Evolutionary conservation across 306 rosid genomes (phyloP), one percentile per base, ranked within the genome.

Genomic region (Begonia peltatifolia): DNA sequence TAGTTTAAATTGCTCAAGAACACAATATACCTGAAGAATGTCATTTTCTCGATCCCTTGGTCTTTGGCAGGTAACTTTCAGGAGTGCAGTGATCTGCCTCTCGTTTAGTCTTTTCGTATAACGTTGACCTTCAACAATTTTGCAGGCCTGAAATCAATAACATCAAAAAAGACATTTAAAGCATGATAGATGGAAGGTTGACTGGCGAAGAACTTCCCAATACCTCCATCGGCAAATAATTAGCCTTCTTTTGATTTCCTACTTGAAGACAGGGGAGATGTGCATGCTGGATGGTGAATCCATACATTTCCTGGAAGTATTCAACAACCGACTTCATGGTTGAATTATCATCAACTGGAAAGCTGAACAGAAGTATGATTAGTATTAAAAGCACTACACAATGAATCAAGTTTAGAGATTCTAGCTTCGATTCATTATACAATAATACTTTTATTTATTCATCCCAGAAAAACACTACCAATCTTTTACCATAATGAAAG

Each of bases 231-330:
- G 94, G 94, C 47, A 84, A 44, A 68, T 49, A 49, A 49, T 12
- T 14, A 16, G 53, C 17, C 17, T 49, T 49, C 9, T 14, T 16
- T 12, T n/a, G 17, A 49, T n/a, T 49, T 17, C 53, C 53, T 9
- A 14, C 53, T 49, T 49, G 53, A 67, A 90, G 94, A 62, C 99
- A 90, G 63, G 95, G 99, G 72, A 90, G 95, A 68, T 90, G 99
- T n/a, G 78, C 72, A 14, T 80, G 81, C 63, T 90, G 82, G 70
- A 90, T 90, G 56, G 86, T 80, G 77, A 86, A 90, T 56, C 92
- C 99, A 62, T 90, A 90, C 95, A 86, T 83, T 76, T 90, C 99
- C 64, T 86, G 92, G 71, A 90, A 90, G 78, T 90, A 90, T 65
- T 90, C 95, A 65, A 86, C 90, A 12, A 90, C 99, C 0, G 99